Percentiles rank a stretch among this genome's conserved stretches.
Conservation (phyloP, 177 flowering plant genomes). For the Vitis hybrid region DNA sequence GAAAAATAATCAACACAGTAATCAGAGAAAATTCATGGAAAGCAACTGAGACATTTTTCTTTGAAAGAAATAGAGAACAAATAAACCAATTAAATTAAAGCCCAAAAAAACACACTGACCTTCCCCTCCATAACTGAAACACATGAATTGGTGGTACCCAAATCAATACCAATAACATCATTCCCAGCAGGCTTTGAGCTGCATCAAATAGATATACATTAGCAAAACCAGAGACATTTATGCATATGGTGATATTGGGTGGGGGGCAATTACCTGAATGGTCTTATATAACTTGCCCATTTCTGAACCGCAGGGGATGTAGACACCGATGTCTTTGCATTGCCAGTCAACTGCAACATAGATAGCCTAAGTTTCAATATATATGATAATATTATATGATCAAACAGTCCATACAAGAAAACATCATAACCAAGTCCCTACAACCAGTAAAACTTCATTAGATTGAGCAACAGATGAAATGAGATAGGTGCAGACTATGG, state of each 20-base stretch:
- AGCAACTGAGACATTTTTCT: neutral
- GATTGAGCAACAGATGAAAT: no score
- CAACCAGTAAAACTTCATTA: no score
- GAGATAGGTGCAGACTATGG: no score
- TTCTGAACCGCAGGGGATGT: conserved; percentile 17
- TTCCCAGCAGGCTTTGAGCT: conserved; percentile 59
- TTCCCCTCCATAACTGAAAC: conserved; percentile 73
- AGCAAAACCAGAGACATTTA: neutral
- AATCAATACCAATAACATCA: conserved; percentile 67
- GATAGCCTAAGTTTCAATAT: neutral
- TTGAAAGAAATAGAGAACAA: neutral
- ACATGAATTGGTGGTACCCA: conserved; percentile 77
- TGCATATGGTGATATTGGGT: neutral
- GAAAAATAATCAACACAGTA: neutral
- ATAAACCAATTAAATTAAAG: neutral
- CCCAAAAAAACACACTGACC: conserved; percentile 25
- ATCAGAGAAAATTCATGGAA: neutral
- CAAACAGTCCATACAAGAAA: neutral
- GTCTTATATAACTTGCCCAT: conserved; percentile 29
- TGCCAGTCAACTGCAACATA: conserved; percentile 32
- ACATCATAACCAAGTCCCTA: no score
- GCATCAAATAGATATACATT: conserved; percentile 6
- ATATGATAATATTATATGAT: neutral
- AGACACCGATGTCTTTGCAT: conserved; percentile 22
- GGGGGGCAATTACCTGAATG: conserved; percentile 33